Conservation (phyloP, 352 stramenopile genomes). For the Pythium folliculosum region DNA sequence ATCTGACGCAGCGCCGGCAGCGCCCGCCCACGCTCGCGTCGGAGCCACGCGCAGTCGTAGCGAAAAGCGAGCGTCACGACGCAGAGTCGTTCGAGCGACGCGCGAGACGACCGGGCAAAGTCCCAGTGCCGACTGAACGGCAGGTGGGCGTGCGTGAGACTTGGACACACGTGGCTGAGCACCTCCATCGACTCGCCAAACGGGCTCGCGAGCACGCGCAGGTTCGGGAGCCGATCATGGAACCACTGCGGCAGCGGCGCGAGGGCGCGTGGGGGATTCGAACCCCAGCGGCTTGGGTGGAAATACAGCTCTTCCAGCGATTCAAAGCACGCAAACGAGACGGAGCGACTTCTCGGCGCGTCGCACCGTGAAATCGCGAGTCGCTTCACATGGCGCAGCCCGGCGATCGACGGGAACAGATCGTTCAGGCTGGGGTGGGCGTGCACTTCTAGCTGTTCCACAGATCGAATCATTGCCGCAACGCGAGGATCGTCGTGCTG, state of each 20-base stretch:
- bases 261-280: not conserved
- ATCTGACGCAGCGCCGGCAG: not conserved
- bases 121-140: not conserved
- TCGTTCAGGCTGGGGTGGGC: not conserved
- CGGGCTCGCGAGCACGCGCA: not conserved
- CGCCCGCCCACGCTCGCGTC: not conserved
- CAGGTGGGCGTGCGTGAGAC: not conserved
- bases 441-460: not conserved
- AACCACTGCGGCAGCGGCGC: not conserved
- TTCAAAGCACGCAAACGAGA: not conserved
- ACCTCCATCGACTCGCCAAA: not conserved
- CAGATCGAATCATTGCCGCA: not conserved
- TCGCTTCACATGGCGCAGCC: not conserved
- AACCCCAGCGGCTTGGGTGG: not conserved
- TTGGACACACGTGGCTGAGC: not conserved
- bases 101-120: not conserved
- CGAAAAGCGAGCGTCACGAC: not conserved
- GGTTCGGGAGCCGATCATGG: not conserved
- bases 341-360: not conserved
- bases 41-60: not conserved
- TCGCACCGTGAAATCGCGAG: not conserved
- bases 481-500: not conserved
- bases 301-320: not conserved
- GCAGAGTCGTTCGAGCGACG: not conserved
- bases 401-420: not conserved